Evolutionary conservation across 2,329 filamentous ascomycete genomes (phyloP).

Genomic region (Bipolaris oryzae): DNA sequence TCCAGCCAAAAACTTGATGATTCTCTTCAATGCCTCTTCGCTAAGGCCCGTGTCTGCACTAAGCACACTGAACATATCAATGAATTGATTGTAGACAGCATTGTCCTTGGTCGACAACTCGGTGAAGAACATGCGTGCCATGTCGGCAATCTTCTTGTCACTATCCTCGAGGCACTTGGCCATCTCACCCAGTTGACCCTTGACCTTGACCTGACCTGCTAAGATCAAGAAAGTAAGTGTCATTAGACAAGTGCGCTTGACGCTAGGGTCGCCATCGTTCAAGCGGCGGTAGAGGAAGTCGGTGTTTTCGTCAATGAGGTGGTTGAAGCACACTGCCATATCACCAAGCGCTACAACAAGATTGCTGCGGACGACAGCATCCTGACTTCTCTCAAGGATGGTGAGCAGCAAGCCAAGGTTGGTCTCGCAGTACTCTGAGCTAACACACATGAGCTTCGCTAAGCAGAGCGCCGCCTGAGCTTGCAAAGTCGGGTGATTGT

Average conservation of each 20-base stretch:
- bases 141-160: constrained; percentile 92
- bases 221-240: constrained; percentile 96
- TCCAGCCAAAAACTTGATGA: constrained; percentile 89
- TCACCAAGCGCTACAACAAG: constrained; percentile 96
- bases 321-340: constrained; percentile 99
- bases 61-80: constrained; percentile 96
- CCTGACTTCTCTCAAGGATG: constrained; percentile 92
- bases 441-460: constrained; percentile 98
- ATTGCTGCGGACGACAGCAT: constrained; percentile 92
- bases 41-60: constrained; percentile 80
- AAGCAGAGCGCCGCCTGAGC: constrained; percentile 92
- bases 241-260: constrained; percentile 98
- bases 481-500: constrained; percentile 87
- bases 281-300: constrained; percentile 95
- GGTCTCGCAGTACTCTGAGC: constrained; percentile 91
- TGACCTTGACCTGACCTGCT: constrained; percentile 98
- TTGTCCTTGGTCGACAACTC: constrained; percentile 98
- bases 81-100: constrained; percentile 98
- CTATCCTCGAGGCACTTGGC: constrained; percentile 96
- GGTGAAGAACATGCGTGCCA: constrained; percentile 97
- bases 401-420: constrained; percentile 94
- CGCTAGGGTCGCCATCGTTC: constrained; percentile 83
- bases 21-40: constrained; percentile 83
- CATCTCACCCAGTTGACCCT: constrained; percentile 98
- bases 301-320: constrained; percentile 98